Base-by-base conservation (phyloP, 176 grass and related monocot species). In the Tillandsia fasciculata region DNA sequence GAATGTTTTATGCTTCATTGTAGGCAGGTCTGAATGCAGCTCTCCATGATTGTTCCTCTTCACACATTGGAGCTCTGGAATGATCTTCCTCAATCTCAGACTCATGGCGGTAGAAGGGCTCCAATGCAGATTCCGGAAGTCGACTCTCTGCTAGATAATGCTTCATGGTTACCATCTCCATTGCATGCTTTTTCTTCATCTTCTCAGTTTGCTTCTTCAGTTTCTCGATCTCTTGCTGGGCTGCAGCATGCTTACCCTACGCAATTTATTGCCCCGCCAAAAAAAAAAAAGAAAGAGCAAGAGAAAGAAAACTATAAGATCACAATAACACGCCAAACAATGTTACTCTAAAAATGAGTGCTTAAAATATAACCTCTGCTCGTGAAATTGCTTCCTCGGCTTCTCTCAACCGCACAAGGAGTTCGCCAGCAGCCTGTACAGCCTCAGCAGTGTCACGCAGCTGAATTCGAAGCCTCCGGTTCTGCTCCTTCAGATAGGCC, bases 81-180 rank as follows among this genome's bases (percentile, higher is more conserved):
- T 42, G 33, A 42, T 83, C 79, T 15, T 66, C 64, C 1, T 54
- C 71, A 4, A 73, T 72, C 65, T 77, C 80, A 4, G 73, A 20
- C 15, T 83, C 70, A 11, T 80, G 59, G n/a, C 50, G 82, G 66
- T 86, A 94, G 79, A 82, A 85, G 3, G 63, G 77, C 47, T 80
- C 90, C 63, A 99, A 13, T 2, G 95, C 95, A 2, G 95, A 90
- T 49, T 99, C 90, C 0, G 90, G 95, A 13, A 94, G 78, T 50
- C 90, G 90, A 78, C 95, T 99, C 72, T 90, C 95, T 0, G 84
- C 87, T 10, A 99, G 87, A 83, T 86, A 92, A 74, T 86, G 83
- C 80, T 94, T 99, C 95, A 99, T 88, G 8, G 95, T 99, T 12
- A 83, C 84, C 52, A 99, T 50, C 82, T 99, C 95, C 78, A 94